These are phyloP conservation scores for Echinosophora koreensis DNA, from an alignment of 306 rosid genomes.

Conservation along the genomic window DNA sequence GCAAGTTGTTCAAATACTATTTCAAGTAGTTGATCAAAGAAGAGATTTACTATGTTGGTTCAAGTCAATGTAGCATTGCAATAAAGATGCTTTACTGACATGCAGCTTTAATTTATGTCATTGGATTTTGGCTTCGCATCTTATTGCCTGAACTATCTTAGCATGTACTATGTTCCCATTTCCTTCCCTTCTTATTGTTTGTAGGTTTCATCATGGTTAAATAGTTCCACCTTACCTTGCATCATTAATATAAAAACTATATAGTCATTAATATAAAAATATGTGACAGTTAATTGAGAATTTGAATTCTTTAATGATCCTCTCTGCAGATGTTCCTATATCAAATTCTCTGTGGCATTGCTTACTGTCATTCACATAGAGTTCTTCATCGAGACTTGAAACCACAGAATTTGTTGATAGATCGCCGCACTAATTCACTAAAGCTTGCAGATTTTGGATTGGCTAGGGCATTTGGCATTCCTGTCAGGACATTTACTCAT, in stretches of 20 bases:
- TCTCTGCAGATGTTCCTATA: slow-evolving; percentile 93
- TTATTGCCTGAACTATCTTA: not conserved
- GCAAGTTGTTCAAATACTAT: slow-evolving; percentile 25
- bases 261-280: slow-evolving; percentile 36
- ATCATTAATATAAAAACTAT: slow-evolving; percentile 12
- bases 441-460: slow-evolving; percentile 99
- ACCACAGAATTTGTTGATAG: slow-evolving; percentile 97
- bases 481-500: slow-evolving; percentile 96
- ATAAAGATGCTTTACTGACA: slow-evolving; percentile 41
- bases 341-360: slow-evolving; percentile 99
- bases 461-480: slow-evolving; percentile 99
- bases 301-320: slow-evolving; percentile 42
- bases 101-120: slow-evolving; percentile 37
- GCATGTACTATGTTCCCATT: not conserved
- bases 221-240: slow-evolving; percentile 11
- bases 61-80: slow-evolving; percentile 29
- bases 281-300: slow-evolving; percentile 34
- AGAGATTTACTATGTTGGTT: slow-evolving; percentile 19
- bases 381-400: slow-evolving; percentile 99
- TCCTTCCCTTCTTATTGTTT: slow-evolving; percentile 15
- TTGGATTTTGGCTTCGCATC: slow-evolving; percentile 5
- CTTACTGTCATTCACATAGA: slow-evolving; percentile 98
- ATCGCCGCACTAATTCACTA: slow-evolving; percentile 86
- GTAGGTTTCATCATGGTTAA: slow-evolving; percentile 10
- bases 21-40: slow-evolving; percentile 2